phyloP scores from a whole-genome alignment of 768 basidiomycete species.

The Filobasidium floriforme region DNA sequence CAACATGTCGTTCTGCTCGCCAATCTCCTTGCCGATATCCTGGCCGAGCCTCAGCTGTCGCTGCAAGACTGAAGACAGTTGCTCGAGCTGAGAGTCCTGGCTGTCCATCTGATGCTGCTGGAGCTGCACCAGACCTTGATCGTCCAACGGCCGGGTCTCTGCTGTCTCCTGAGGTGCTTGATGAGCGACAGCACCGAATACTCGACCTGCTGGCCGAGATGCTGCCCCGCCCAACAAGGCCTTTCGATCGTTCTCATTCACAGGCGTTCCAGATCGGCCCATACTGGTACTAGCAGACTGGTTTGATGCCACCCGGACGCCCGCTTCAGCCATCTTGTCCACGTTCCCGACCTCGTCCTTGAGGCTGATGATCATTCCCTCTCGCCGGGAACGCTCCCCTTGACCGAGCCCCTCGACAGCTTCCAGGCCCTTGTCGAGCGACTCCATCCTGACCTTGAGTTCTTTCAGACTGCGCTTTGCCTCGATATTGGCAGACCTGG shows the following conservation, averaged over 20 bases:
- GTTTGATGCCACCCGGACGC: conserved; percentile 51
- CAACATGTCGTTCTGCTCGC: conserved; percentile 73
- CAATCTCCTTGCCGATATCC: conserved; percentile 76
- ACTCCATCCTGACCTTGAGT: conserved; percentile 55
- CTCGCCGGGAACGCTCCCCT: conserved; percentile 83
- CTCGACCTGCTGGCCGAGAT: conserved; percentile 50
- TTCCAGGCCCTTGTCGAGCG: conserved; percentile 61
- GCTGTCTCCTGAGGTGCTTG: conserved; percentile 66
- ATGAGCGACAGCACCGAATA: conserved; percentile 61
- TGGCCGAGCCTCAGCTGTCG: conserved; percentile 78
- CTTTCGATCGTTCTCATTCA: conserved; percentile 57
- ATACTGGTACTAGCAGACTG: conserved; percentile 10
- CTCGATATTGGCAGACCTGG: conserved; percentile 71
- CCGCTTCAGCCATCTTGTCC: conserved; percentile 73
- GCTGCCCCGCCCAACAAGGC: conserved; percentile 53
- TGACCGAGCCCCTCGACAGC: conserved; percentile 71
- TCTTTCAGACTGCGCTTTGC: conserved; percentile 55
- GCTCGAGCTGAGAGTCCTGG: conserved; percentile 74
- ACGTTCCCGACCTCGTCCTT: conserved; percentile 88
- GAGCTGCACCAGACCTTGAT: conserved; percentile 66
- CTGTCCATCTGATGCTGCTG: conserved; percentile 73
- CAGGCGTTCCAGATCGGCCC: conserved; percentile 33
- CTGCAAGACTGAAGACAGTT: conserved; percentile 70
- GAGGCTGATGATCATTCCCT: conserved; percentile 78
- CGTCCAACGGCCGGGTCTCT: conserved; percentile 76